Evolutionary conservation across 352 stramenopile genomes (phyloP).

Genomic region (Chrysophaeum taylorii): DNA sequence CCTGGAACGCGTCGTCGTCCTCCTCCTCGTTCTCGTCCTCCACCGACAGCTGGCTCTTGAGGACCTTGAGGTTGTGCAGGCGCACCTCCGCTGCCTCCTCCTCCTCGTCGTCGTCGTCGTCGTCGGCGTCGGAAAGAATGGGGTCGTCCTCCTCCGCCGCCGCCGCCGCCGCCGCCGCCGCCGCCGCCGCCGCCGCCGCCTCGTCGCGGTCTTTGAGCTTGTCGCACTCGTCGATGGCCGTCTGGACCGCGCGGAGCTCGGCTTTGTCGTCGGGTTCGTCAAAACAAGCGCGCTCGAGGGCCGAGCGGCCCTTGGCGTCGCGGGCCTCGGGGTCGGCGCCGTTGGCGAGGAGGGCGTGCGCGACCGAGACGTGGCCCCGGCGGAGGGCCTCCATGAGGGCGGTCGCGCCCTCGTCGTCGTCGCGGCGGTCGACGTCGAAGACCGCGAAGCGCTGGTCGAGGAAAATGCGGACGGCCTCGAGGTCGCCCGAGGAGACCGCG

Average conservation of each 20-base stretch:
- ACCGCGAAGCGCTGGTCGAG: conserved; percentile 7
- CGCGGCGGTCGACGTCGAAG: conserved; percentile 2
- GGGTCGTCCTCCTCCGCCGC: too few species aligned
- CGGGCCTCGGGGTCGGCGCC: neutral
- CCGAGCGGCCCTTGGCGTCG: neutral
- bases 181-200: too few species aligned
- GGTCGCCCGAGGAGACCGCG: neutral
- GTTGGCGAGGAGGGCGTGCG: conserved; percentile 2
- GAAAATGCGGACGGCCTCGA: conserved; percentile 5
- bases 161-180: too few species aligned
- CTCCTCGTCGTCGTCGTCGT: too few species aligned
- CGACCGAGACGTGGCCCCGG: conserved; percentile 5
- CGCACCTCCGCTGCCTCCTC: too few species aligned
- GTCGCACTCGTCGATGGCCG: neutral
- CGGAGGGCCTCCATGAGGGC: neutral
- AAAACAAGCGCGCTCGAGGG: conserved; percentile 8
- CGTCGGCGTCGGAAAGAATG: too few species aligned
- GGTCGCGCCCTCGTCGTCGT: neutral
- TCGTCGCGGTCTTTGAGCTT: too few species aligned
- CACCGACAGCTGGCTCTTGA: neutral
- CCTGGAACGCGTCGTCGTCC: neutral
- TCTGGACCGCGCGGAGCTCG: neutral
- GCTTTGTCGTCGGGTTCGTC: neutral
- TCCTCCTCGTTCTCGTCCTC: neutral
- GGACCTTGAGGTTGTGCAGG: too few species aligned